These are phyloP conservation scores for Begonia loranthoides DNA, from an alignment of 306 rosid genomes.

Conservation along the genomic window DNA sequence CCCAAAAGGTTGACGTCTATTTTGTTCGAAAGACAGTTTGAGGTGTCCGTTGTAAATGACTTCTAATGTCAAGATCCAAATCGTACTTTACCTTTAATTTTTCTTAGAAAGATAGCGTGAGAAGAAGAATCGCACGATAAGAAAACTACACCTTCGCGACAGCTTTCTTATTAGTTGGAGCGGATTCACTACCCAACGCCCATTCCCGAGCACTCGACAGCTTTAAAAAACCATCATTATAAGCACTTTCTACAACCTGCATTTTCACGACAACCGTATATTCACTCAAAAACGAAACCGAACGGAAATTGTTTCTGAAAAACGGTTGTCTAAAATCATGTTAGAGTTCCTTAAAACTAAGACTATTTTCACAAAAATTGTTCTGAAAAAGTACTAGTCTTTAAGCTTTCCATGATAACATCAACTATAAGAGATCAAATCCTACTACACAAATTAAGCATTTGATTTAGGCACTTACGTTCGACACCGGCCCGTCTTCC, in stretches of 20 bases:
- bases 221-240: constrained; percentile 59
- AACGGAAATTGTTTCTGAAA: not conserved
- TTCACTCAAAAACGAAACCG: not conserved
- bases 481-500: constrained; percentile 31
- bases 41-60: not conserved
- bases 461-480: not conserved
- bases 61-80: not conserved
- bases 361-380: no score
- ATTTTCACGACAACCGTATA: constrained; percentile 5
- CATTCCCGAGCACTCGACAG: constrained; percentile 55
- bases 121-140: no score
- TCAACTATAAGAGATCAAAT: no score
- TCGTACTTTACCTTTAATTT: not conserved
- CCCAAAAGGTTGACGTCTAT: no score
- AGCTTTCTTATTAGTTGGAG: constrained; percentile 55
- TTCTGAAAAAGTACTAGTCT: no score
- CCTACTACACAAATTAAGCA: not conserved
- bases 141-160: constrained; percentile 39
- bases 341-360: no score
- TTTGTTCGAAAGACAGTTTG: no score
- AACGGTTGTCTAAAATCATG: not conserved
- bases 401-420: no score
- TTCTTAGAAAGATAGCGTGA: no score
- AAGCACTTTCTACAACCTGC: constrained; percentile 32
- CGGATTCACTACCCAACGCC: constrained; percentile 54